A percentile compares a stretch with the other conserved stretches of the same genome.
Evolutionary conservation across 2,329 filamentous ascomycete genomes (phyloP).

Genomic region (Fusarium sp.): DNA sequence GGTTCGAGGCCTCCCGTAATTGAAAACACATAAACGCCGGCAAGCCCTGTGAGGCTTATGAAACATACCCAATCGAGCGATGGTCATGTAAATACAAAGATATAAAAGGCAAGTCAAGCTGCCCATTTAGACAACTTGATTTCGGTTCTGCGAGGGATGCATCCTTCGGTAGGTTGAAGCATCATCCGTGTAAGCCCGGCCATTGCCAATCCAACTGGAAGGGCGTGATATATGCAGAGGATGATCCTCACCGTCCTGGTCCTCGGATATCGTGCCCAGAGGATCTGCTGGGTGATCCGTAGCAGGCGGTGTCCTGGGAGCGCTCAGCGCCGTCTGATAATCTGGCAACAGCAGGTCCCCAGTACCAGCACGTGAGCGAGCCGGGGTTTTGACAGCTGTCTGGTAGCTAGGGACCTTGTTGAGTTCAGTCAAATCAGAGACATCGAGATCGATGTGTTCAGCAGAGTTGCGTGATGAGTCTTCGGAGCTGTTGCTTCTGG

Average conservation of each 20-base stretch:
- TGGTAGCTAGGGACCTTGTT: constrained; percentile 80
- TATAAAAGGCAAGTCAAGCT: neutral
- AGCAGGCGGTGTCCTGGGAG: constrained; percentile 57
- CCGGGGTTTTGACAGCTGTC: constrained; percentile 74
- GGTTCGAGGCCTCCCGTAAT: neutral
- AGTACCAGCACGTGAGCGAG: constrained; percentile 59
- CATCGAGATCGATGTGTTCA: constrained; percentile 64
- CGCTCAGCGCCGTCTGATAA: constrained; percentile 68
- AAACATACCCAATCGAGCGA: constrained; percentile 16
- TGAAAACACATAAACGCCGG: constrained; percentile 27
- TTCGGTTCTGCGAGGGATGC: constrained; percentile 29
- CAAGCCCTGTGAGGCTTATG: constrained; percentile 13
- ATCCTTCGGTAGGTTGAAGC: constrained; percentile 31
- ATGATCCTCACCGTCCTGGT: constrained; percentile 38
- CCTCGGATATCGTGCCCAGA: constrained; percentile 46
- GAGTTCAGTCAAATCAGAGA: constrained; percentile 69
- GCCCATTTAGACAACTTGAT: constrained; percentile 26
- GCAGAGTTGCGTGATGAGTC: constrained; percentile 62
- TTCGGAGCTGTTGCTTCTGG: constrained; percentile 62
- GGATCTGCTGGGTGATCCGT: constrained; percentile 43
- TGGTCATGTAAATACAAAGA: neutral
- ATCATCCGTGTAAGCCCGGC: constrained; percentile 40
- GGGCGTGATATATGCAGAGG: constrained; percentile 38
- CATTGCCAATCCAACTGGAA: constrained; percentile 32
- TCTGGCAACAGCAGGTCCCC: constrained; percentile 66